phyloP scores from a whole-genome alignment of 1,284 basidiomycete genomes.

The Pholiota adiposa region DNA sequence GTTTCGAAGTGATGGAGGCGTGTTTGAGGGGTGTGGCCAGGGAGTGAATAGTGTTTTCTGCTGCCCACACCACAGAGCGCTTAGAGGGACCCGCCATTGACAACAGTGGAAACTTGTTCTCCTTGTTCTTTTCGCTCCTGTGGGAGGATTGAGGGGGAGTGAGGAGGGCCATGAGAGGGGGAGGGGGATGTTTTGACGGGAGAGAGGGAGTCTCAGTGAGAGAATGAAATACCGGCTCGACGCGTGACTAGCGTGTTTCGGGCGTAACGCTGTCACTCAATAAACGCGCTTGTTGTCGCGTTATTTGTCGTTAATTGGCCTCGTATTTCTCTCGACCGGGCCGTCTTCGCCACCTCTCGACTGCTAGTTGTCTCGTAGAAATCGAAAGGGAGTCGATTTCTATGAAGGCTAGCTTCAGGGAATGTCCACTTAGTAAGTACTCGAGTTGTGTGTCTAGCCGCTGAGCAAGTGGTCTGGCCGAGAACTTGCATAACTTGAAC shows the following conservation, averaged over 20 bases:
- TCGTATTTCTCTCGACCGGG: background rate
- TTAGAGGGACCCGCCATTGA: constrained; percentile 27
- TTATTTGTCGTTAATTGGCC: constrained; percentile 16
- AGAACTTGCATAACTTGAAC: too few species aligned
- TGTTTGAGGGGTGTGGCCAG: constrained; percentile 44
- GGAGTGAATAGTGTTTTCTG: constrained; percentile 56
- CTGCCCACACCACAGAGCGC: constrained; percentile 63
- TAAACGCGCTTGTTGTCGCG: constrained; percentile 33
- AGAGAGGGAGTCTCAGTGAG: constrained; percentile 6
- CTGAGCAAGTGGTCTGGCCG: too few species aligned
- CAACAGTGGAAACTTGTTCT: constrained; percentile 36
- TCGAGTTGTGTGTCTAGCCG: too few species aligned
- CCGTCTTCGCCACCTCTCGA: background rate
- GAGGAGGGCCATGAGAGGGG: constrained; percentile 47
- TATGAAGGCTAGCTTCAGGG: too few species aligned
- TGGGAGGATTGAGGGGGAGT: constrained; percentile 70
- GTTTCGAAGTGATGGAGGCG: constrained; percentile 30
- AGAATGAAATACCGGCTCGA: background rate
- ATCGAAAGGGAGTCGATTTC: too few species aligned
- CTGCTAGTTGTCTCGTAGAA: too few species aligned
- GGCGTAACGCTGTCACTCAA: constrained; percentile 32
- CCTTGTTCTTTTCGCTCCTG: constrained; percentile 57
- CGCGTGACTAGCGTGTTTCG: constrained; percentile 26
- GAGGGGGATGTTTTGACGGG: constrained; percentile 5
- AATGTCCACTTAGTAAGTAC: too few species aligned